phyloP scores from a whole-genome alignment of 2,329 filamentous ascomycete species.

The Lachnellula occidentalis region DNA sequence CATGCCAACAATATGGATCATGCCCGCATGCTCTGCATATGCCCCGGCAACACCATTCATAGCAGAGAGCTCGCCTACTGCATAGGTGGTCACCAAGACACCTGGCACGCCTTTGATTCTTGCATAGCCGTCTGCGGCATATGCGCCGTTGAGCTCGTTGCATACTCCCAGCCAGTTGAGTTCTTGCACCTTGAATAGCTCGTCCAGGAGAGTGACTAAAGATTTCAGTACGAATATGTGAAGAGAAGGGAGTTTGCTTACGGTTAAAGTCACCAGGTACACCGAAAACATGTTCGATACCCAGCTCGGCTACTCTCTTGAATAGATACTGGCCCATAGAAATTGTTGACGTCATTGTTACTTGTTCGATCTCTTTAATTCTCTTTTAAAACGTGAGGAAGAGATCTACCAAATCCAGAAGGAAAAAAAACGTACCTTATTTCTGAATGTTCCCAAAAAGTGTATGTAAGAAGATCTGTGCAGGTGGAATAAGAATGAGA shows the following conservation, averaged over 20 bases:
- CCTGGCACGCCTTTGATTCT: constrained; percentile 41
- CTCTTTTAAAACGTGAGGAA: too few relatives aligned
- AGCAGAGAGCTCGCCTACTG: constrained; percentile 49
- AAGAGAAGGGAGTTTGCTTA: constrained; percentile 8
- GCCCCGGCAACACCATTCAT: constrained; percentile 55
- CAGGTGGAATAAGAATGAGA: too few relatives aligned
- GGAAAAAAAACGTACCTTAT: too few relatives aligned
- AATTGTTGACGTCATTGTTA: constrained; percentile 13
- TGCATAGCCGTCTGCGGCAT: constrained; percentile 48
- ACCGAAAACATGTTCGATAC: constrained; percentile 28
- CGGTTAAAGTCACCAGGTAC: constrained; percentile 30
- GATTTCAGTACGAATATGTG: not conserved
- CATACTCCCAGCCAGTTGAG: constrained; percentile 34
- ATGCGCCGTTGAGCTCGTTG: constrained; percentile 35
- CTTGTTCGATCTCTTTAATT: too few relatives aligned
- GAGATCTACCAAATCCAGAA: too few relatives aligned
- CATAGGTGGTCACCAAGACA: constrained; percentile 45
- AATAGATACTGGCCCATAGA: constrained; percentile 27
- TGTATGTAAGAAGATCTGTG: too few relatives aligned
- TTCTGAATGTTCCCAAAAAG: too few relatives aligned
- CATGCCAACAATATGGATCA: constrained; percentile 53
- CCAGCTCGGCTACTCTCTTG: constrained; percentile 23
- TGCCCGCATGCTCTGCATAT: constrained; percentile 49
- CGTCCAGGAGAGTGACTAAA: constrained; percentile 54
- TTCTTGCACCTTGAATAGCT: constrained; percentile 45